These are phyloP conservation scores for Mortierella sp. DNA, from an alignment of 371 early-diverging fungal genomes.

Conservation along the genomic window DNA sequence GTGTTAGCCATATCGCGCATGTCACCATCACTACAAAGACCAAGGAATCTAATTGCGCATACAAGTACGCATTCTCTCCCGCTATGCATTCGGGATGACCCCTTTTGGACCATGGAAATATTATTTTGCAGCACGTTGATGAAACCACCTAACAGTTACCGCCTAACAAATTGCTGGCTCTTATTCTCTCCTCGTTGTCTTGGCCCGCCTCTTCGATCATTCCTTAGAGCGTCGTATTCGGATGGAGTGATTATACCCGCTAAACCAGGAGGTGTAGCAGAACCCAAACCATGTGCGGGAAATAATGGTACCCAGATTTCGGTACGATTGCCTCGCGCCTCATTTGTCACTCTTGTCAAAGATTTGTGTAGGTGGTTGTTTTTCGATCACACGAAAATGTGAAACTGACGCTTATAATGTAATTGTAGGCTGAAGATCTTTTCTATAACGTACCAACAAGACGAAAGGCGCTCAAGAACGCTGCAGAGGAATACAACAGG, in stretches of 20 bases:
- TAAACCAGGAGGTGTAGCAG: constrained; percentile 76
- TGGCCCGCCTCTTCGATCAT: neutral
- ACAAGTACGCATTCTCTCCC: constrained; percentile 62
- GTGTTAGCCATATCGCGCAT: constrained; percentile 95
- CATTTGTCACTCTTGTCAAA: neutral
- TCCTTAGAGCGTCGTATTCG: constrained; percentile 79
- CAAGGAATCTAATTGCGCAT: constrained; percentile 86
- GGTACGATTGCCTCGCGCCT: constrained; percentile 56
- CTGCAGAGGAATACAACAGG: constrained; percentile 89
- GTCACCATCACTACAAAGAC: constrained; percentile 93
- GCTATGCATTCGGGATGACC: neutral
- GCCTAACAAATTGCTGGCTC: neutral
- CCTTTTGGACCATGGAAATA: neutral
- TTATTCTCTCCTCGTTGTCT: neutral
- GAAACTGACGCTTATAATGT: neutral
- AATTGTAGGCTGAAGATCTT: constrained; percentile 85
- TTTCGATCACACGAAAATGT: neutral
- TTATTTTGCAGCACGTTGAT: neutral
- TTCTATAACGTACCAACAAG: constrained; percentile 93
- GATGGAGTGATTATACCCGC: constrained; percentile 87
- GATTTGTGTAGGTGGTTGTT: neutral
- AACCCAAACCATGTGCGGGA: constrained; percentile 94
- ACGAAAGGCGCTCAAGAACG: constrained; percentile 83
- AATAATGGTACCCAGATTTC: constrained; percentile 94
- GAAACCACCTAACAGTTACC: neutral